Conservation (phyloP, 805 yeast genomes). For the Myxozyma sirexii region DNA sequence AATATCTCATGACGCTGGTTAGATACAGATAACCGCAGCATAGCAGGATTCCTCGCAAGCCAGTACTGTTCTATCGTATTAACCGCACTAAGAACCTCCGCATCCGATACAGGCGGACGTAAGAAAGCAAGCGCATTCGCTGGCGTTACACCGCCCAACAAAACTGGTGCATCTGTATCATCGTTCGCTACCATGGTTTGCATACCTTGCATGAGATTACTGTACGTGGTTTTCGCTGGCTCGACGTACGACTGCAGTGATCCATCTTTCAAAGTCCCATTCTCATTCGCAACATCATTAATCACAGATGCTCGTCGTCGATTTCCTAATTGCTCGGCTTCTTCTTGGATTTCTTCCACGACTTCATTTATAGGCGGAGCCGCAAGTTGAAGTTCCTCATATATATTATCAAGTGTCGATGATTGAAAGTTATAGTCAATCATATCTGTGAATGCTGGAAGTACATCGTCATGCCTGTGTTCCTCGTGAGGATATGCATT, state of each 20-base stretch:
- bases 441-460: neutral
- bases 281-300: no score
- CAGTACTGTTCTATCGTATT: conserved; percentile 24
- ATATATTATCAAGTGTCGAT: neutral
- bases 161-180: no score
- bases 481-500: neutral
- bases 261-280: no score
- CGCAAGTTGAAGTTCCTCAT: conserved; percentile 4
- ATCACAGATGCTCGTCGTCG: neutral
- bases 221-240: no score
- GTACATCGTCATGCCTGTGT: neutral
- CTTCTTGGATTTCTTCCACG: conserved; percentile 27
- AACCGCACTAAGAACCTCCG: conserved; percentile 22
- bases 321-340: conserved; percentile 13
- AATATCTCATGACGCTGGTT: conserved; percentile 26
- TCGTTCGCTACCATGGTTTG: no score
- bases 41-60: conserved; percentile 24
- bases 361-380: conserved; percentile 29
- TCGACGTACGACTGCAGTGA: no score
- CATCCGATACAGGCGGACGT: conserved; percentile 8
- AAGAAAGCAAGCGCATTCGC: no score
- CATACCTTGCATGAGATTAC: no score
- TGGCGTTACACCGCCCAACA: no score
- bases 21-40: conserved; percentile 12
- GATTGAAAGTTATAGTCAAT: neutral